Base-by-base conservation (phyloP, 2,329 filamentous ascomycete species). In the Thelonectria blattea region DNA sequence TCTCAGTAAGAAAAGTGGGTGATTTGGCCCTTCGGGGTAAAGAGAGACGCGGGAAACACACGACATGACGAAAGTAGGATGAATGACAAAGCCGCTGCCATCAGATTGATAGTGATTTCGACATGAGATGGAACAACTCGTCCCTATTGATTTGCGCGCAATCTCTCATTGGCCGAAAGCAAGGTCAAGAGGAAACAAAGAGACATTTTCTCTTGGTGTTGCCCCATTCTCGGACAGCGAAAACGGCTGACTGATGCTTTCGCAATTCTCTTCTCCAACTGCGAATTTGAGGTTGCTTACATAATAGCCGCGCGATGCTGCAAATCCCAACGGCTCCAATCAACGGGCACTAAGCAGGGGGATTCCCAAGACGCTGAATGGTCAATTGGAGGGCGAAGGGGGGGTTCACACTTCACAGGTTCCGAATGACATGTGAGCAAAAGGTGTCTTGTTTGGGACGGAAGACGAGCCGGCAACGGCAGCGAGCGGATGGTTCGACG, bases 201-300 rank as follows among this genome's bases (percentile, higher is more conserved):
- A 50, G 22, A 37, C 20, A 56, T 52, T 22, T 49, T 56, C 14
- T 34, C 34, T 32, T 27, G 42, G 17, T 1, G 24, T 37, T 6
- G 41, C 41, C 49, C 48, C 43, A 39, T 52, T n/a, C 48, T 24
- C 39, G 7, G 20, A 8, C 15, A n/a, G 30, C 32, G 48, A 41
- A 27, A 51, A 39, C 4, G 45, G 67, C 65, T 70, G 68, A 70
- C 68, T 70, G 68, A 69, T 69, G 67, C 65, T 69, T 63, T 67
- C 64, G 50, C 64, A 70, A 69, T 69, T 64, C 53, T 43, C 50
- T 24, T 56, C 58, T 58, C 42, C 30, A 54, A 63, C 43, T 47
- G 52, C 60, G 56, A 48, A 60, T 63, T 60, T 8, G 18, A 22
- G n/a, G 53, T 34, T 18, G 65, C 58, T 70, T 68, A 70, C 62